These are phyloP conservation scores for Phialocephala sp. DNA, from an alignment of 2,329 filamentous ascomycete species.

Conservation along the genomic window DNA sequence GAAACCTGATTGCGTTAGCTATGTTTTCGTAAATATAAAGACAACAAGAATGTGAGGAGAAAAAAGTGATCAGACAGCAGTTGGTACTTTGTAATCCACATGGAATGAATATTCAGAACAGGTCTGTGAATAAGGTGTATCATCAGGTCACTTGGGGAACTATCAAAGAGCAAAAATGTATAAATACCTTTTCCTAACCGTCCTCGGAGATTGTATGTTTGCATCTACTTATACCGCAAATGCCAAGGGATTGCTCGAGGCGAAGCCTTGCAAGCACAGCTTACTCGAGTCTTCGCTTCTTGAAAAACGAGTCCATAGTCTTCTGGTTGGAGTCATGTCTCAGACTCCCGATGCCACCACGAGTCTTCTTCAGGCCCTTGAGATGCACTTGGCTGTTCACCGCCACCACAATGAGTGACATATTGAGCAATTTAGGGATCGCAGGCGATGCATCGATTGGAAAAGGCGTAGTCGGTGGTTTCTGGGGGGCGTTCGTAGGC, in stretches of 20 bases:
- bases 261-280: background rate
- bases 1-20: conserved; percentile 18
- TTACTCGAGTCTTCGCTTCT: conserved; percentile 51
- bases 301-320: conserved; percentile 80
- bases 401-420: conserved; percentile 58
- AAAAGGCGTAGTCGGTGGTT: conserved; percentile 5
- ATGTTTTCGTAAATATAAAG: background rate
- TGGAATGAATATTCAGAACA: conserved; percentile 69
- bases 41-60: background rate
- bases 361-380: conserved; percentile 74
- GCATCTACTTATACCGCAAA: background rate
- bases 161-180: conserved; percentile 30
- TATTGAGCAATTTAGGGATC: conserved; percentile 42
- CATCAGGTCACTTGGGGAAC: conserved; percentile 62
- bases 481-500: conserved; percentile 6
- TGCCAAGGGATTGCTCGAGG: background rate
- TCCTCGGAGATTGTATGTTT: background rate
- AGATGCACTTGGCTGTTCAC: conserved; percentile 78
- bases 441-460: background rate
- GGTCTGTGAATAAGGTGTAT: conserved; percentile 78
- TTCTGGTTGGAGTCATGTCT: conserved; percentile 77
- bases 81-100: conserved; percentile 79
- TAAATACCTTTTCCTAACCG: conserved; percentile 48
- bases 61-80: conserved; percentile 72
- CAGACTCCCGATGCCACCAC: conserved; percentile 81